Evolutionary conservation across 2,329 filamentous ascomycete species (phyloP).

Genomic region (Cladosporium cucumerinum): DNA sequence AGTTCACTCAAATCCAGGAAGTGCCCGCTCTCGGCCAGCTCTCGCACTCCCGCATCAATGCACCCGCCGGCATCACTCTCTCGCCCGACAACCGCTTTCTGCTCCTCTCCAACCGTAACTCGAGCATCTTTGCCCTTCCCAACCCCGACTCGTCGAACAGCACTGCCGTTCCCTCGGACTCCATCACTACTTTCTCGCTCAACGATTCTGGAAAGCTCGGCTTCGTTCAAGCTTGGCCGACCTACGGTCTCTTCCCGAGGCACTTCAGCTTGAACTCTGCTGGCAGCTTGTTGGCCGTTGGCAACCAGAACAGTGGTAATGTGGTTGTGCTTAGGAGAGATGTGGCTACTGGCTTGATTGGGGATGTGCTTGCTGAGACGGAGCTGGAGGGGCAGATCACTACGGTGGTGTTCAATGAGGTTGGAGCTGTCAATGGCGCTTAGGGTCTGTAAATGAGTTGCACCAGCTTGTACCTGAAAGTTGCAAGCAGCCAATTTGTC

Average conservation of each 20-base stretch:
- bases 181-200: slow-evolving; percentile 62
- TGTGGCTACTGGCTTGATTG: slow-evolving; percentile 50
- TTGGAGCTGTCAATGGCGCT: slow-evolving; percentile 7
- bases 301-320: slow-evolving; percentile 58
- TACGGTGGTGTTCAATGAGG: slow-evolving; percentile 29
- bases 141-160: slow-evolving; percentile 43
- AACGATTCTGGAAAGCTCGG: slow-evolving; percentile 54
- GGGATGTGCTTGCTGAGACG: slow-evolving; percentile 22
- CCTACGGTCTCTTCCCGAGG: slow-evolving; percentile 63
- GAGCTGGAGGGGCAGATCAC: slow-evolving; percentile 35
- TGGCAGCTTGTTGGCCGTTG: slow-evolving; percentile 63
- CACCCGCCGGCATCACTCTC: slow-evolving; percentile 55
- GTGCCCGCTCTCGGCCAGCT: slow-evolving; percentile 47
- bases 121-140: slow-evolving; percentile 48
- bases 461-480: too few relatives aligned
- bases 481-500: too few relatives aligned
- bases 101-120: slow-evolving; percentile 65
- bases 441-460: too few relatives aligned
- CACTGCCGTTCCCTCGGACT: slow-evolving; percentile 47
- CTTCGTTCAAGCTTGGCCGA: slow-evolving; percentile 57
- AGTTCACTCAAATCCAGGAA: slow-evolving; percentile 46
- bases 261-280: slow-evolving; percentile 65
- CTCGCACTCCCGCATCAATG: slow-evolving; percentile 45
- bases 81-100: slow-evolving; percentile 56
- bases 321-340: slow-evolving; percentile 63